These are phyloP conservation scores for Pythium volutum DNA, from an alignment of 352 stramenopile genomes.

Conservation along the genomic window DNA sequence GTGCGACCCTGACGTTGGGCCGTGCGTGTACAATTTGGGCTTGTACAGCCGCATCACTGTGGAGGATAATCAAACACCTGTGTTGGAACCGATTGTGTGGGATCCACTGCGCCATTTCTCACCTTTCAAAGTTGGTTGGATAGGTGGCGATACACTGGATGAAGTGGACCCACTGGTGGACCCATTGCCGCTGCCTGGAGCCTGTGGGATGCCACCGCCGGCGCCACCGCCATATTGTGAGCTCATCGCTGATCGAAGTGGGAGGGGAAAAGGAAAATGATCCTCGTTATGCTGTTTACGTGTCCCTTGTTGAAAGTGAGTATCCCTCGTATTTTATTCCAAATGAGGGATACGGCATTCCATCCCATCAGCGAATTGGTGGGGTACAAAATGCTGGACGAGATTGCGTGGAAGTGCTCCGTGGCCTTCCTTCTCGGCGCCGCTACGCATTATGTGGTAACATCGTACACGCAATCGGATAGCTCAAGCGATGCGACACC, in stretches of 20 bases:
- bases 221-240: slow-evolving; percentile 13
- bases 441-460: slow-evolving; percentile 62
- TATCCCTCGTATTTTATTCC: no score
- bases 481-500: not conserved
- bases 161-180: not conserved
- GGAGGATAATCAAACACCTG: not conserved
- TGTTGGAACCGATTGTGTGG: not conserved
- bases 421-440: slow-evolving; percentile 68
- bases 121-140: slow-evolving; percentile 85
- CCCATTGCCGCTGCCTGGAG: slow-evolving; percentile 22
- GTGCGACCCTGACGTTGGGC: slow-evolving; percentile 45
- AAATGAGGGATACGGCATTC: not conserved
- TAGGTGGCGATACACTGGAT: slow-evolving; percentile 10
- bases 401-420: slow-evolving; percentile 78
- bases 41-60: slow-evolving; percentile 92
- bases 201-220: slow-evolving; percentile 17
- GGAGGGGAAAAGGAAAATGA: not conserved
- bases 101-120: not conserved
- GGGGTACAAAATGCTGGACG: slow-evolving; percentile 32
- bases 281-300: not conserved
- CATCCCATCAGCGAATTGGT: not conserved
- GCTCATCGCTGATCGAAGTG: slow-evolving; percentile 21
- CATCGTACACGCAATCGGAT: slow-evolving; percentile 32
- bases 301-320: not conserved
- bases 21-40: slow-evolving; percentile 73